Percentiles rank a stretch among this genome's conserved stretches.
These are phyloP conservation scores for Phylloporus sp. DNA, from an alignment of 768 basidiomycete species.

Conservation along the genomic window DNA sequence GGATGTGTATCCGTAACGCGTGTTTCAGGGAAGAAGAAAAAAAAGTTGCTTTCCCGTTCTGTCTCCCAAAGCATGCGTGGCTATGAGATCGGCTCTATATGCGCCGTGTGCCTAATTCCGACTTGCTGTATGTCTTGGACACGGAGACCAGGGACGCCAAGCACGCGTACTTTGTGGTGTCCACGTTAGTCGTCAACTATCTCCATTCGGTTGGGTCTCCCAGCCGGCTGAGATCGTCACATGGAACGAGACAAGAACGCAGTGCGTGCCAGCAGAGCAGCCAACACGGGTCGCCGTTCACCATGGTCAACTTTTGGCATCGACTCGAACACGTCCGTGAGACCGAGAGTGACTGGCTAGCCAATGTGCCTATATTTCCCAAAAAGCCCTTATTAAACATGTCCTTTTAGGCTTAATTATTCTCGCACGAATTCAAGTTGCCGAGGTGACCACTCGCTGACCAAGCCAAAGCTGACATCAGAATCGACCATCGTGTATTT, in stretches of 20 bases:
- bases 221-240: not conserved
- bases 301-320: no score
- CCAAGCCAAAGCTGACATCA: conserved; percentile 5
- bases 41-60: not conserved
- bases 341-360: no score
- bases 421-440: no score
- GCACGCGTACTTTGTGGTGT: not conserved
- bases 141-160: not conserved
- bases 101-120: not conserved
- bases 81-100: not conserved
- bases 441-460: no score
- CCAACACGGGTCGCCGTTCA: not conserved
- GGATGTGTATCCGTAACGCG: not conserved
- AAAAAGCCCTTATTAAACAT: no score
- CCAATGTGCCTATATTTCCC: no score
- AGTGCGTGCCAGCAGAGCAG: no score
- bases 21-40: not conserved
- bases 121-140: not conserved
- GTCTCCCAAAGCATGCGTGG: not conserved
- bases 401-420: no score
- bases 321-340: no score
- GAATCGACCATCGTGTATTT: conserved; percentile 7
- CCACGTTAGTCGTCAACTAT: not conserved
- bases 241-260: not conserved
- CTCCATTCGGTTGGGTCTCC: not conserved